Percentiles rank a stretch among this genome's conserved stretches.
These are phyloP conservation scores for Chlamydomonas schloesseri DNA, from an alignment of 139 green algal species.

Conservation along the genomic window DNA sequence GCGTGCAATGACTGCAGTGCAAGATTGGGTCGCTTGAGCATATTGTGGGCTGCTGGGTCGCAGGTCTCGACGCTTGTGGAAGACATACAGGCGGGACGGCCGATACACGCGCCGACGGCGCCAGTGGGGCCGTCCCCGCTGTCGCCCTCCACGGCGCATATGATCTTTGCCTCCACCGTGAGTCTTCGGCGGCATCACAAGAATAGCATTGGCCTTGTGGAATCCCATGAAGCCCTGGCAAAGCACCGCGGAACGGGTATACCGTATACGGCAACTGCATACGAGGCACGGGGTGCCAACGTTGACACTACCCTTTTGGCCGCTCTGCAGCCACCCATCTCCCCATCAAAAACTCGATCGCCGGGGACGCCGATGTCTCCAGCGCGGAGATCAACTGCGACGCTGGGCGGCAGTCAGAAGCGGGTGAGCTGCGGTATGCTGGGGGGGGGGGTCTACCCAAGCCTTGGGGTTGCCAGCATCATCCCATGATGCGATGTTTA, in stretches of 20 bases:
- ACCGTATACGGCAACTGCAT: no score
- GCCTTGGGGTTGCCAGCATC: no score
- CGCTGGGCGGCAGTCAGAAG: conserved; percentile 35
- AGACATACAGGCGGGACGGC: conserved; percentile 82
- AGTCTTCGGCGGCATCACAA: background rate
- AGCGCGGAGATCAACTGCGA: conserved; percentile 47
- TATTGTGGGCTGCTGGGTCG: background rate
- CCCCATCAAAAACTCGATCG: conserved; percentile 80
- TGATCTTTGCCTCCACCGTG: conserved; percentile 73
- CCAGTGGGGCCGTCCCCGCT: conserved; percentile 57
- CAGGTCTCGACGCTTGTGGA: conserved; percentile 87
- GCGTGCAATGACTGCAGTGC: background rate
- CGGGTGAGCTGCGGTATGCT: conserved; percentile 54
- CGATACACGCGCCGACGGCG: conserved; percentile 63
- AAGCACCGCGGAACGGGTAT: no score
- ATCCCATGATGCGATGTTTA: no score
- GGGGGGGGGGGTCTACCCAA: no score
- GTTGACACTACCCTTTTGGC: no score
- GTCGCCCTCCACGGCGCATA: conserved; percentile 64
- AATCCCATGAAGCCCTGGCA: no score
- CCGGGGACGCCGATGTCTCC: conserved; percentile 73
- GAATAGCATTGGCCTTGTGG: no score
- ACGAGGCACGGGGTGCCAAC: no score
- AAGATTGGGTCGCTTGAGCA: background rate
- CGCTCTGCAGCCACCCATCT: conserved; percentile 86